phyloP scores from a whole-genome alignment of 495 filamentous ascomycete species.

The Trichoderma gamsii region DNA sequence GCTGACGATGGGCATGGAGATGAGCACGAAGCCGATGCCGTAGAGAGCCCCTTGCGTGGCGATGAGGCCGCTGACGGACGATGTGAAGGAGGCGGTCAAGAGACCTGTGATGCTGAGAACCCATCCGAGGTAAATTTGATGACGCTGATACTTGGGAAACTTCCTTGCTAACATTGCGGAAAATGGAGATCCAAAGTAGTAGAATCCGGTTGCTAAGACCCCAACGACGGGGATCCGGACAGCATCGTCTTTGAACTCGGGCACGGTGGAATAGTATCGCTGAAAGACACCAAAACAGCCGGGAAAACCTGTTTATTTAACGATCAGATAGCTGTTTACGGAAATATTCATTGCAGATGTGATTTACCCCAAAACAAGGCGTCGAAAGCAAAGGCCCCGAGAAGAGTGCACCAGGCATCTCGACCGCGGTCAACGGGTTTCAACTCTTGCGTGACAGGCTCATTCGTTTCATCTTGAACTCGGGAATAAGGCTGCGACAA shows the following conservation, averaged over 20 bases:
- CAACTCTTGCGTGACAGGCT: neutral
- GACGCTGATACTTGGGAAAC: slow-evolving; percentile 24
- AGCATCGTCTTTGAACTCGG: slow-evolving; percentile 26
- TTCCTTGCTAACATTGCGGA: slow-evolving; percentile 27
- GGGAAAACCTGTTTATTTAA: slow-evolving; percentile 26
- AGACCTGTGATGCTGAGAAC: slow-evolving; percentile 27
- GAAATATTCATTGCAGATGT: neutral
- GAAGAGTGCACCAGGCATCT: slow-evolving; percentile 23
- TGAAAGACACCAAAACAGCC: slow-evolving; percentile 35
- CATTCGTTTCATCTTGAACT: neutral
- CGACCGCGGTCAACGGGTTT: slow-evolving; percentile 1
- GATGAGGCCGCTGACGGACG: slow-evolving; percentile 26
- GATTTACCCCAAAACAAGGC: slow-evolving; percentile 26
- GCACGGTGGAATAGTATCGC: slow-evolving; percentile 29
- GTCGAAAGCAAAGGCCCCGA: slow-evolving; percentile 27
- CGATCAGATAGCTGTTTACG: neutral
- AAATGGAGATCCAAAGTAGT: slow-evolving; percentile 28
- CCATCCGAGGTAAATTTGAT: slow-evolving; percentile 31
- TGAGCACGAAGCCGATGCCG: slow-evolving; percentile 31
- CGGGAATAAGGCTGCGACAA: neutral
- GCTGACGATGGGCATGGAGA: slow-evolving; percentile 32
- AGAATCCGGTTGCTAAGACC: slow-evolving; percentile 27
- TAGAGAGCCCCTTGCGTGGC: slow-evolving; percentile 35
- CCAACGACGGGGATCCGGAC: slow-evolving; percentile 30
- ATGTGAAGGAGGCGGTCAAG: slow-evolving; percentile 30